Percentiles rank a stretch among this genome's conserved stretches.
Conservation (phyloP, 2,329 filamentous ascomycete species). For the Lecanicillium sp. region DNA sequence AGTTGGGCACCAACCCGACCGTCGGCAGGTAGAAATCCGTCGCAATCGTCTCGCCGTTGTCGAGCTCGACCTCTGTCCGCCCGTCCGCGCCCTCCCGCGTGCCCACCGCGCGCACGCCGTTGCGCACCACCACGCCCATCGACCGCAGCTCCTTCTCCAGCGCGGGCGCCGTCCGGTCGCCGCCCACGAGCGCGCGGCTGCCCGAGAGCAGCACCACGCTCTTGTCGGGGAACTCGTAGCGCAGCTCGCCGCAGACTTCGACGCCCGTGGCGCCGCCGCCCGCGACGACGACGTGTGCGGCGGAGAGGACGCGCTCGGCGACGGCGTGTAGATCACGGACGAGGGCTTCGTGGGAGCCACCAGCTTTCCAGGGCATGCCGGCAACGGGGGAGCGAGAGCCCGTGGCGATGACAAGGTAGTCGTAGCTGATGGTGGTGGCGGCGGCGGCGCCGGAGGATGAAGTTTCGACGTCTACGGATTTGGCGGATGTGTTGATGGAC, state of each 20-base stretch:
- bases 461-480: slow-evolving; percentile 35
- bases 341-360: slow-evolving; percentile 40
- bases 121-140: slow-evolving; percentile 45
- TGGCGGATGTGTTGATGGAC: slow-evolving; percentile 31
- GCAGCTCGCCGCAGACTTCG: slow-evolving; percentile 50
- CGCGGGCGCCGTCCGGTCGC: slow-evolving; percentile 36
- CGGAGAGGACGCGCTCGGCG: slow-evolving; percentile 35
- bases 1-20: slow-evolving; percentile 49
- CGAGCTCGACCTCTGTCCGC: slow-evolving; percentile 43
- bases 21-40: slow-evolving; percentile 55
- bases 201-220: slow-evolving; percentile 43
- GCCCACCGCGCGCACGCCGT: slow-evolving; percentile 34
- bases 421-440: slow-evolving; percentile 35
- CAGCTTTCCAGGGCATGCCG: slow-evolving; percentile 48
- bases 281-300: slow-evolving; percentile 48
- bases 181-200: slow-evolving; percentile 35
- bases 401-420: slow-evolving; percentile 53
- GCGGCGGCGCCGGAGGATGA: slow-evolving; percentile 21
- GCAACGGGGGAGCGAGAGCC: slow-evolving; percentile 39
- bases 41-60: slow-evolving; percentile 38
- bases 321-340: slow-evolving; percentile 34
- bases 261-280: slow-evolving; percentile 52
- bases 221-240: slow-evolving; percentile 44
- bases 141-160: slow-evolving; percentile 45
- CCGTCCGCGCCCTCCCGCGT: slow-evolving; percentile 32